These are phyloP conservation scores for Tuber microsphaerosporum DNA, from an alignment of 495 filamentous ascomycete genomes.

Conservation along the genomic window DNA sequence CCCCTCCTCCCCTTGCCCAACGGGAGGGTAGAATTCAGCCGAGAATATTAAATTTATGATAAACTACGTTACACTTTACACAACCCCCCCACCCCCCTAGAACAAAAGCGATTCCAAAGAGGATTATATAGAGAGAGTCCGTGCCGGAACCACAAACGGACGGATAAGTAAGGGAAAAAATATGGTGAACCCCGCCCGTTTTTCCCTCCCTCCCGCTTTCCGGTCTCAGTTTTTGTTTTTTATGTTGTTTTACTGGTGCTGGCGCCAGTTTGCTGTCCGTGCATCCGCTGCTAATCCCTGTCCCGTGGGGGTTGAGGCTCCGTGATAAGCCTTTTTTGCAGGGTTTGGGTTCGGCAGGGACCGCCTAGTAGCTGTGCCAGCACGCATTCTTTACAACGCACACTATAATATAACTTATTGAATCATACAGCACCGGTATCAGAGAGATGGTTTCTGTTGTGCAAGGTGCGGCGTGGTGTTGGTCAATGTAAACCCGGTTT, in stretches of 20 bases:
- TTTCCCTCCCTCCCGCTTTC: slow-evolving; percentile 2
- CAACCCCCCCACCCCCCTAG: neutral
- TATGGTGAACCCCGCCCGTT: slow-evolving; percentile 5
- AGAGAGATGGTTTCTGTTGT: neutral
- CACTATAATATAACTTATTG: no score
- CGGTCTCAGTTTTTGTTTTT: slow-evolving; percentile 19
- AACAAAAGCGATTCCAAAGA: neutral
- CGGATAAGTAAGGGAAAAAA: neutral
- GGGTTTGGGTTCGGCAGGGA: neutral
- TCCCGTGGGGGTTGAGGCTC: neutral
- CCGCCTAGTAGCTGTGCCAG: neutral
- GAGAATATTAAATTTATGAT: neutral
- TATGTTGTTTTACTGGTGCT: neutral
- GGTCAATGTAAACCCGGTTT: neutral
- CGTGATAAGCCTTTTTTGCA: neutral
- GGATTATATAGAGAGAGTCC: neutral
- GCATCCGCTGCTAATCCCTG: neutral
- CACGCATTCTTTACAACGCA: neutral
- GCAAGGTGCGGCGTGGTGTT: neutral
- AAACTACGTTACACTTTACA: neutral
- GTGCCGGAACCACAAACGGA: neutral
- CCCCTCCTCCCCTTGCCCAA: neutral
- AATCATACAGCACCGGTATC: neutral
- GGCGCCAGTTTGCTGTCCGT: neutral
- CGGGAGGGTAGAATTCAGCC: neutral